Conservation (phyloP, 495 filamentous ascomycete genomes). For the Tuber aestivum region DNA sequence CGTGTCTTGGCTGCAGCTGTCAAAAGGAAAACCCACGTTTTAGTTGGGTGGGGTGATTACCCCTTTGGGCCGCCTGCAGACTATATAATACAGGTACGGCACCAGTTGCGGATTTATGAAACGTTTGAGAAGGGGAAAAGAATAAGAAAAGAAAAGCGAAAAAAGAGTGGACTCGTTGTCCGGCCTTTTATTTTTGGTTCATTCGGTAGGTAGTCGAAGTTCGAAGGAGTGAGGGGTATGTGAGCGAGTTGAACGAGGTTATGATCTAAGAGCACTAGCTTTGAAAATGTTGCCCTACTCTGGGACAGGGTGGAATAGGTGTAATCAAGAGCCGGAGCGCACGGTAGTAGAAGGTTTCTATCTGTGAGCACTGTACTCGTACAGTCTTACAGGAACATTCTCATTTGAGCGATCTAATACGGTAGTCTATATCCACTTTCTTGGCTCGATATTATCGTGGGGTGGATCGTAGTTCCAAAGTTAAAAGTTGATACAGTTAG, state of each 20-base stretch:
- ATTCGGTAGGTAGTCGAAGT: neutral
- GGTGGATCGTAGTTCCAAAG: neutral
- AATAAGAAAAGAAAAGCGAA: neutral
- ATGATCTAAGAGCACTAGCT: neutral
- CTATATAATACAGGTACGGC: neutral
- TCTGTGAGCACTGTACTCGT: neutral
- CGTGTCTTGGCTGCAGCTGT: neutral
- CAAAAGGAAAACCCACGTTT: neutral
- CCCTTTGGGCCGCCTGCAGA: neutral
- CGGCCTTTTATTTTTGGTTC: neutral
- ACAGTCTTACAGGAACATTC: neutral
- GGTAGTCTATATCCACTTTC: neutral
- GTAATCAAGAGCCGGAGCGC: neutral
- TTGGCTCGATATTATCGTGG: neutral
- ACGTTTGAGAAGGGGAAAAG: neutral
- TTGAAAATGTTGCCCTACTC: conserved; percentile 5
- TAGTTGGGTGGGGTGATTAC: neutral
- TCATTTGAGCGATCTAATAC: neutral
- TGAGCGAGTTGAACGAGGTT: neutral
- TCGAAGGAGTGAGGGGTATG: neutral
- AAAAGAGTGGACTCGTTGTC: neutral
- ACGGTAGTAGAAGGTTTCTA: neutral
- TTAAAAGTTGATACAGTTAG: neutral
- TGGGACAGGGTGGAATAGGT: neutral
- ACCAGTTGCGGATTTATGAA: neutral